Base-by-base conservation (phyloP, 371 early-diverging fungal species). In the Apophysomyces ossiformis region DNA sequence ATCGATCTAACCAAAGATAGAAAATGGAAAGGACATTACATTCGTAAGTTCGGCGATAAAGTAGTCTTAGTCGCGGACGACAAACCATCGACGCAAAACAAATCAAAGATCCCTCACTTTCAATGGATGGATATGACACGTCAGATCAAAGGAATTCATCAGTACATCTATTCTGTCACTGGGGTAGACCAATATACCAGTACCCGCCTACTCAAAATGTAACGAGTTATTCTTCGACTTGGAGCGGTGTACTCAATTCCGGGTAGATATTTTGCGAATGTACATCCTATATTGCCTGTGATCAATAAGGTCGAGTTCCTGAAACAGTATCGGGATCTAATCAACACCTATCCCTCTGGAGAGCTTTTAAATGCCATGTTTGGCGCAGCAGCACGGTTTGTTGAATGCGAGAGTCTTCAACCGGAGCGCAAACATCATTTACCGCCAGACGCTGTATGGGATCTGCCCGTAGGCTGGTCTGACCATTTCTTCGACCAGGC, bases 351-450 rank as follows among this genome's bases (percentile, higher is more conserved):
- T 61, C 82, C 82, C 0, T 63, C 75, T 1, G 64, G 73, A 5
- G 79, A 77, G 37, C 37, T 82, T 26, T 56, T 82, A 4, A 82
- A 82, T 67, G 79, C 82, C 18, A 82, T 82, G 82, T 71, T 82
- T 58, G 82, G 82, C 45, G 79, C 82, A 7, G 82, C 82, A 8
- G 82, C 79, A 7, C 65, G 82, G 9, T 82, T 77, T 61, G 74
- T 75, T 11, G 82, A 82, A 64, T 75, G 74, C 37, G 81, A 77
- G 41, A 63, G 69, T 7, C 60, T 68, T 1, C 64, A 68, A 35
- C 63, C 65, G 0, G 71, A 73, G 21, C 39, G 64, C 9, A 69
- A 69, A 9, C 12, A 36, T 15, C 3, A 35, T 7, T 38, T 65
- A n/a, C 69, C 78, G 2, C 68, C 73, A 3, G 77, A 81, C 56